Conservation (phyloP, 2,329 filamentous ascomycete species). For the Fusarium neocosmosporiellum region DNA sequence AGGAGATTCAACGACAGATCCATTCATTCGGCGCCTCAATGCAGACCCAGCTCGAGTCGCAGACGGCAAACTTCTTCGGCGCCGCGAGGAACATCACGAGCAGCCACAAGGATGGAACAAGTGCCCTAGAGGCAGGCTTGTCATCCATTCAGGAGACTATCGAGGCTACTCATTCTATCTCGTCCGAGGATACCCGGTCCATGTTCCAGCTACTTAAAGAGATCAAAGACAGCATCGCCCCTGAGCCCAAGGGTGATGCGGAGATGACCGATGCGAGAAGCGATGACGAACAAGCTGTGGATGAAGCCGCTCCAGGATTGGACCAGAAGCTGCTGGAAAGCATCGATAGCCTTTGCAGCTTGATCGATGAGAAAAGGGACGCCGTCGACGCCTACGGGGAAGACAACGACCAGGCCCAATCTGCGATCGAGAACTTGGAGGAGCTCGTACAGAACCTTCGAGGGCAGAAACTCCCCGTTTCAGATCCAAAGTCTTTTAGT, state of each 20-base stretch:
- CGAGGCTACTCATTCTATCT: not conserved
- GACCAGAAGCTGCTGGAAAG: not conserved
- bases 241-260: not conserved
- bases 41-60: not conserved
- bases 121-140: not conserved
- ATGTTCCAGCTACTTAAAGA: not conserved
- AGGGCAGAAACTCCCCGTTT: not conserved
- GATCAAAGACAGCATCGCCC: not conserved
- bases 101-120: not conserved
- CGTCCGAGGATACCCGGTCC: not conserved
- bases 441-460: not conserved
- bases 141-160: not conserved
- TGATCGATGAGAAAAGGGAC: not conserved
- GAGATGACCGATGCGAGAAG: too few species aligned
- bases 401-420: not conserved
- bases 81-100: not conserved
- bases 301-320: not conserved
- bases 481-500: not conserved
- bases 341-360: not conserved
- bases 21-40: not conserved
- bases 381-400: constrained; percentile 3
- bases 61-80: not conserved
- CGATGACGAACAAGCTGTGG: not conserved
- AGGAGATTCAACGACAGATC: not conserved
- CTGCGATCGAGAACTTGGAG: not conserved